These are phyloP conservation scores for Verticillium klebahnii DNA, from an alignment of 2,329 filamentous ascomycete genomes.

Conservation along the genomic window DNA sequence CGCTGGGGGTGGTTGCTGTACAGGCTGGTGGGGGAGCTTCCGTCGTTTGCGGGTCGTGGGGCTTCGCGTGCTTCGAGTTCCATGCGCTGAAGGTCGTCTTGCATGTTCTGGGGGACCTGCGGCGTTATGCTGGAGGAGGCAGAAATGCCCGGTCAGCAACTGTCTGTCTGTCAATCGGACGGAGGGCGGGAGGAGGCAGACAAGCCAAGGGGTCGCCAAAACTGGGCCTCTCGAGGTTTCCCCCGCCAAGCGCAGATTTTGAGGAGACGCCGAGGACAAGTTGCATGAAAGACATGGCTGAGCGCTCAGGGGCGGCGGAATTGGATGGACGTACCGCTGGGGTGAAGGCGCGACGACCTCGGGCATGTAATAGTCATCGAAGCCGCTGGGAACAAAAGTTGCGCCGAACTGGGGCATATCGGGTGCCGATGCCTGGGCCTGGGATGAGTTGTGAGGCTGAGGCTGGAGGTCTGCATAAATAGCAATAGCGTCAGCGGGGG, in stretches of 20 bases:
- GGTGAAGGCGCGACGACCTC: constrained; percentile 54
- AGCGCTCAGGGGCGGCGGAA: not conserved
- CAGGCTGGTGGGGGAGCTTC: constrained; percentile 19
- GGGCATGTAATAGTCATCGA: constrained; percentile 58
- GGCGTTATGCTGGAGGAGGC: constrained; percentile 70
- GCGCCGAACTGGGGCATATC: constrained; percentile 46
- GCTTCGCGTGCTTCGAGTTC: constrained; percentile 69
- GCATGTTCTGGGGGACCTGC: constrained; percentile 95
- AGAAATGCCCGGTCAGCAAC: not conserved
- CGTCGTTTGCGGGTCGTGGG: constrained; percentile 27
- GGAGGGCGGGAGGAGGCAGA: not conserved
- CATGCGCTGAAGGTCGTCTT: constrained; percentile 86
- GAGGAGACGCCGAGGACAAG: constrained; percentile 1
- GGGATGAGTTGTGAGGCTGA: constrained; percentile 2
- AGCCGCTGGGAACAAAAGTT: constrained; percentile 54
- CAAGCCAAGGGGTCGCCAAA: not conserved
- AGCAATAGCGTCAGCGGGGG: not conserved
- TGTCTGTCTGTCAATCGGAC: not conserved
- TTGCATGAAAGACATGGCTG: constrained; percentile 5
- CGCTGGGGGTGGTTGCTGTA: constrained; percentile 28
- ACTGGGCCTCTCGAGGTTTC: not conserved
- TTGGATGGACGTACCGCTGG: constrained; percentile 40
- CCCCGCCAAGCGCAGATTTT: not conserved
- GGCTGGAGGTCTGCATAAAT: constrained; percentile 2
- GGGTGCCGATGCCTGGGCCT: constrained; percentile 9